phyloP scores from a whole-genome alignment of 2,329 filamentous ascomycete species.

The Chrysoporthe cubensis region DNA sequence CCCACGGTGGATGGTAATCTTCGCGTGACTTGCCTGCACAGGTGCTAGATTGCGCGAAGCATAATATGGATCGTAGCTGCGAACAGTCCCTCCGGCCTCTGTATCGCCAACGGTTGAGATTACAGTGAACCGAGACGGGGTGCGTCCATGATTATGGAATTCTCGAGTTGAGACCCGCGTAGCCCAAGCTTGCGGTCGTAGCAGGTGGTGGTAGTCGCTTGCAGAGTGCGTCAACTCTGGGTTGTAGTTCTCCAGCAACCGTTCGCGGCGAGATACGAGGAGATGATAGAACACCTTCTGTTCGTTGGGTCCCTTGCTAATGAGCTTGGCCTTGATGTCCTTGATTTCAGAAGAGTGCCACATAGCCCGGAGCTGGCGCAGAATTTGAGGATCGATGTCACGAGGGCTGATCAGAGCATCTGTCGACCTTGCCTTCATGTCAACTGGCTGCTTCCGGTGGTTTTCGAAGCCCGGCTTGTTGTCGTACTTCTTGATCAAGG shows the following conservation, averaged over 20 bases:
- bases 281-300: conserved; percentile 94
- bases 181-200: conserved; percentile 61
- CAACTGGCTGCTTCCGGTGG: conserved; percentile 55
- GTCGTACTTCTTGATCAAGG: conserved; percentile 83
- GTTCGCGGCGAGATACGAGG: conserved; percentile 78
- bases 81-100: conserved; percentile 50
- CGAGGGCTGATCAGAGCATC: conserved; percentile 61
- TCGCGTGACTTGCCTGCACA: conserved; percentile 62
- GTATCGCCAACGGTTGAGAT: conserved; percentile 64
- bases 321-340: conserved; percentile 70
- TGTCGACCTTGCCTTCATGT: conserved; percentile 64
- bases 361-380: conserved; percentile 84
- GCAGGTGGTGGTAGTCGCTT: conserved; percentile 84
- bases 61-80: conserved; percentile 85
- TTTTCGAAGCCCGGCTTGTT: conserved; percentile 70
- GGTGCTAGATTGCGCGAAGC: conserved; percentile 60
- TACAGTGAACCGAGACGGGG: conserved; percentile 66
- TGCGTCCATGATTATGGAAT: conserved; percentile 59
- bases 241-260: conserved; percentile 86
- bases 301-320: conserved; percentile 73
- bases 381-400: conserved; percentile 78
- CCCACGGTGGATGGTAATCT: conserved; percentile 68
- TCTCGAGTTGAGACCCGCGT: conserved; percentile 66
- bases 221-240: conserved; percentile 79
- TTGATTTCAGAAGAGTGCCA: conserved; percentile 86